Evolutionary conservation across 345 rosid genomes (phyloP), one percentile per base, ranked within the genome.

Genomic region (Moringa oleifera): DNA sequence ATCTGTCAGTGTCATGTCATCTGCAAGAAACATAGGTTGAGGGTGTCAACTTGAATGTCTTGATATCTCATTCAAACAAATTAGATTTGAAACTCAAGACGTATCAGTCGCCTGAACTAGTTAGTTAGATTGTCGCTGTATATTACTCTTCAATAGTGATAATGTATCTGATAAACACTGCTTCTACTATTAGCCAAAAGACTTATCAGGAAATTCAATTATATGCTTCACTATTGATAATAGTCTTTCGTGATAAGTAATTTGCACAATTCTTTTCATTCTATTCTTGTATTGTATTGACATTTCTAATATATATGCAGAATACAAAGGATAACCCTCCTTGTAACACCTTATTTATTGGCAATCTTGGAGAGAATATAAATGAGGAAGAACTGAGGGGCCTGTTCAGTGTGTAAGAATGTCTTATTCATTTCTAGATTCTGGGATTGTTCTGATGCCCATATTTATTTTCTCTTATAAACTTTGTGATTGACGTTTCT

Each of bases 251-350:
- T 41, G 12, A 41, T 16, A 41, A 41, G 47, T 41, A 41, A 41
- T 41, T 41, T 41, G 1, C 1, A 41, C 17, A 15, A 33, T 33
- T 41, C 6, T 41, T 41, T 41, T 41, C 47, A 4, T 41, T 41
- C 47, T 7, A 4, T 41, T 41, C 12, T 41, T 4, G 3, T 11
- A 15, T 41, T 41, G 6, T 9, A 41, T 9, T 41, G 47, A 41
- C 8, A 41, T 72, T 22, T 66, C 22, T 51, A 11, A 51, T 37
- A 45, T 5, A 4, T 54, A 65, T 70, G 75, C 83, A 94, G 99
- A 94, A 94, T 65, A 88, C 89, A 56, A 94, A 94, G 72, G 99
- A 94, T 66, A 94, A 94, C 53, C 96, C 95, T 58, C 99, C 99
- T 33, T 94, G 99, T 80, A 94, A 90, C 75, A 94, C 99, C 20